Base-by-base conservation (phyloP, 2,329 filamentous ascomycete genomes). In the Claviceps sp. region DNA sequence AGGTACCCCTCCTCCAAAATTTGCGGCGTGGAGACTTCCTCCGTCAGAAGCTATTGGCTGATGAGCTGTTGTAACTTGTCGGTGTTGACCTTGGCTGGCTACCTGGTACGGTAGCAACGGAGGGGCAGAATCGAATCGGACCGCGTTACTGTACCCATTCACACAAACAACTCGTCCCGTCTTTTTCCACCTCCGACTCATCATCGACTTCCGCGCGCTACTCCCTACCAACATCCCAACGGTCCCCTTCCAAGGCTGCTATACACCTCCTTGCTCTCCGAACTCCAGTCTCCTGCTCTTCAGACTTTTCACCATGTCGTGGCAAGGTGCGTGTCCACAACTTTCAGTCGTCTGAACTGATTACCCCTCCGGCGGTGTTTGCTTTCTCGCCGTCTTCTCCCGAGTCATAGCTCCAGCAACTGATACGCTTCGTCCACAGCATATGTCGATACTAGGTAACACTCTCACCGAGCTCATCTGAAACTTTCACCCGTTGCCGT, bases 291-390 rank as follows among this genome's bases (percentile, higher is more conserved):
- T 45, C 38, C 18, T 37, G 30, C 49, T 30, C 50, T 45, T 40
- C 55, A 50, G 34, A 50, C 9, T 51, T 55, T 49, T 56, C 60
- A 79, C 61, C 65, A 85, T 86, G 83, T 86, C 82, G 70, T 86
- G 83, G 82, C 83, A 88, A 84, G 80, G 84, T 86, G 63, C 62
- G 63, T 63, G 37, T 38, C 37, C 47, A 34, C 47, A 9, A n/a
- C 47, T 13, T 40, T n/a, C 47, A 8, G 37, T 48, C 16, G 37
- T 40, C 14, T 13, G 14, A 30, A 20, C 56, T 58, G 53, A 48
- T 22, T 4, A 4, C 5, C 41, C 22, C 20, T 3, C 18, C 41
- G 7, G 9, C 11, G 5, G 13, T 18, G 11, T 7, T 44, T 22
- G 62, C 63, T 63, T 61, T 59, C 58, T 57, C 51, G 52, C 22